A percentile compares a stretch with the other conserved stretches of the same genome.
phyloP scores from a whole-genome alignment of 768 basidiomycete species.

The Sarcomyxa edulis region DNA sequence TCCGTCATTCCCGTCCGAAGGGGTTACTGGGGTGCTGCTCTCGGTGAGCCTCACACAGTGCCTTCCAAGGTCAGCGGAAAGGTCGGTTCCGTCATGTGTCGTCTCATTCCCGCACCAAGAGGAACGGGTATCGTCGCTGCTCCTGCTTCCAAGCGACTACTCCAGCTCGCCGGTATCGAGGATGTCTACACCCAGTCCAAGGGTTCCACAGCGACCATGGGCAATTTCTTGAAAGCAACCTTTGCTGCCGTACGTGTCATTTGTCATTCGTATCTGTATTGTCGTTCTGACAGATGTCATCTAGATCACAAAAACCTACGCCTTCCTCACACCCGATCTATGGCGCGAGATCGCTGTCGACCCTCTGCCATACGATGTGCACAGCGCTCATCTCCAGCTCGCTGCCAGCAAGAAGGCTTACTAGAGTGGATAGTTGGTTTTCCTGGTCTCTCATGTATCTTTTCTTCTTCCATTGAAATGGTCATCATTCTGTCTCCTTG shows the following conservation, averaged over 20 bases:
- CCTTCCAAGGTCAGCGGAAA: constrained; percentile 98
- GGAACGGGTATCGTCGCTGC: constrained; percentile 99
- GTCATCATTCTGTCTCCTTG: too few relatives aligned
- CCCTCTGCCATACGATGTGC: constrained; percentile 91
- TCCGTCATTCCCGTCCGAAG: constrained; percentile 97
- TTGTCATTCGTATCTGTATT: not conserved
- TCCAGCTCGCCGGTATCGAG: constrained; percentile 97
- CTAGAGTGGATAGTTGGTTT: constrained; percentile 23
- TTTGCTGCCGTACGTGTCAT: constrained; percentile 72
- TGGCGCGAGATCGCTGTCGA: constrained; percentile 93
- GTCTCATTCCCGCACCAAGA: constrained; percentile 95
- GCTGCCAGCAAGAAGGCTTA: constrained; percentile 76
- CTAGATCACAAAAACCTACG: constrained; percentile 95
- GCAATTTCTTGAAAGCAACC: constrained; percentile 97
- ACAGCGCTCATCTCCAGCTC: constrained; percentile 88
- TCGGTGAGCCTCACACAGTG: constrained; percentile 98
- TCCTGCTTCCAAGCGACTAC: constrained; percentile 91
- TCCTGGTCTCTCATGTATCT: constrained; percentile 6
- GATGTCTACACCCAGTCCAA: constrained; percentile 98
- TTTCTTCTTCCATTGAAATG: too few relatives aligned
- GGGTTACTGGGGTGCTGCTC: constrained; percentile 99
- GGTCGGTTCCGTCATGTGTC: constrained; percentile 98
- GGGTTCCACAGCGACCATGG: constrained; percentile 98
- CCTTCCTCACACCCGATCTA: constrained; percentile 97
- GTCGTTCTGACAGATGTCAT: constrained; percentile 4